Conservation (phyloP, 257 asterid genomes). For the Catharanthus roseus region DNA sequence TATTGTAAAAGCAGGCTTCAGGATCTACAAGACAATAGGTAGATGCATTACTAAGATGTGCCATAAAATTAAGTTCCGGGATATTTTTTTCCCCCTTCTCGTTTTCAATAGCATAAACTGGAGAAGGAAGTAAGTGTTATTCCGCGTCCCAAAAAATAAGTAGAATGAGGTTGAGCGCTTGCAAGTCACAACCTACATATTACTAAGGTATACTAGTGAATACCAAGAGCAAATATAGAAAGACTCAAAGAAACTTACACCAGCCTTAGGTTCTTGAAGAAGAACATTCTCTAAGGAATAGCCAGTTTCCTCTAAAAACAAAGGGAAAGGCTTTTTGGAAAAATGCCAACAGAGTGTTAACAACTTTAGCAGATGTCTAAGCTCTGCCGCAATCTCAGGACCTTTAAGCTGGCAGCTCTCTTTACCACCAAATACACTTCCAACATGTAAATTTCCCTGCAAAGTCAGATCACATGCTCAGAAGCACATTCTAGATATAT, state of each 20-base stretch:
- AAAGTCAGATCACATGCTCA: constrained; percentile 19
- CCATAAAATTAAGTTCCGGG: neutral
- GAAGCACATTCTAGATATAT: neutral
- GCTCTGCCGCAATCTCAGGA: constrained; percentile 71
- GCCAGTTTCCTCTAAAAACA: constrained; percentile 90
- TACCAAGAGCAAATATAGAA: neutral
- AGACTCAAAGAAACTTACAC: constrained; percentile 48
- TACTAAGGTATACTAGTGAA: neutral
- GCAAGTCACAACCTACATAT: neutral
- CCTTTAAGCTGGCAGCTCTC: constrained; percentile 75
- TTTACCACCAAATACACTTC: constrained; percentile 76
- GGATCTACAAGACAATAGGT: constrained; percentile 48
- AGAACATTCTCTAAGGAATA: constrained; percentile 75
- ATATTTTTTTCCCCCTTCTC: neutral
- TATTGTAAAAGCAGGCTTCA: constrained; percentile 91
- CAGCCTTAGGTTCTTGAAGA: constrained; percentile 98
- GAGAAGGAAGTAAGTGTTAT: neutral
- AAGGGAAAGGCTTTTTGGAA: constrained; percentile 79
- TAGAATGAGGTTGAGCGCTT: neutral
- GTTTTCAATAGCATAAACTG: neutral
- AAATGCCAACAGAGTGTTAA: constrained; percentile 95
- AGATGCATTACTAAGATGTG: neutral
- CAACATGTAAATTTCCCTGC: constrained; percentile 76
- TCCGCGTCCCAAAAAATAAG: neutral
- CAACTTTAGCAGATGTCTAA: constrained; percentile 64